Conservation (phyloP, 23 red algal genomes). For the Gracilaria domingensis region DNA sequence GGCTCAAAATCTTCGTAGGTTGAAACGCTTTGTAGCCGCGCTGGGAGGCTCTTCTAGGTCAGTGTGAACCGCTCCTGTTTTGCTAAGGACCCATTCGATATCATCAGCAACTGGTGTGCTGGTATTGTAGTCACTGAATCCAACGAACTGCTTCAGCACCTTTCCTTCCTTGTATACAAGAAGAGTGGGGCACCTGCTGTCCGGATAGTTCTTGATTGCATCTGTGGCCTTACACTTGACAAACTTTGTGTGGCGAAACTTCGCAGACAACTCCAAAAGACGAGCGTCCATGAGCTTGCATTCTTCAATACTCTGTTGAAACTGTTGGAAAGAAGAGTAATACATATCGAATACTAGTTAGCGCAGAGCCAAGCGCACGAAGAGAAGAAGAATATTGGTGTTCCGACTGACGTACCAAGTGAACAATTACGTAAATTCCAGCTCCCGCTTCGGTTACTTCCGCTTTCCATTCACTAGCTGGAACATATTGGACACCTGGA, state of each 20-base stretch:
- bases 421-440: conserved; percentile 76
- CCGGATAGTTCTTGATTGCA: conserved; percentile 88
- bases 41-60: conserved; percentile 68
- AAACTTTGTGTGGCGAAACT: conserved; percentile 81
- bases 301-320: conserved; percentile 66
- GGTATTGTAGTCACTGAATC: conserved; percentile 48
- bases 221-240: conserved; percentile 78
- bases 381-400: background rate
- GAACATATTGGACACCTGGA: conserved; percentile 73
- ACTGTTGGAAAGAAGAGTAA: conserved; percentile 21
- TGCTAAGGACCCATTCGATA: conserved; percentile 81
- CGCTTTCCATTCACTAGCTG: conserved; percentile 83
- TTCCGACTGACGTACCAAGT: conserved; percentile 50
- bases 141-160: conserved; percentile 76
- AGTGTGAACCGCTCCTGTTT: conserved; percentile 68
- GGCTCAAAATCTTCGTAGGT: conserved; percentile 61
- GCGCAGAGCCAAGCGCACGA: background rate
- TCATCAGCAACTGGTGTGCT: conserved; percentile 67
- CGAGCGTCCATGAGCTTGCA: conserved; percentile 74
- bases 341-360: background rate
- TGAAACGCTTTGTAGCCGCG: conserved; percentile 63
- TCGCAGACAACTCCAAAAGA: conserved; percentile 71
- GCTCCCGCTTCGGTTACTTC: conserved; percentile 77
- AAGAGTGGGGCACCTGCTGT: conserved; percentile 81
- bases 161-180: conserved; percentile 86